Conservation (phyloP, 441 rosid genomes). For the Populus hybrid region DNA sequence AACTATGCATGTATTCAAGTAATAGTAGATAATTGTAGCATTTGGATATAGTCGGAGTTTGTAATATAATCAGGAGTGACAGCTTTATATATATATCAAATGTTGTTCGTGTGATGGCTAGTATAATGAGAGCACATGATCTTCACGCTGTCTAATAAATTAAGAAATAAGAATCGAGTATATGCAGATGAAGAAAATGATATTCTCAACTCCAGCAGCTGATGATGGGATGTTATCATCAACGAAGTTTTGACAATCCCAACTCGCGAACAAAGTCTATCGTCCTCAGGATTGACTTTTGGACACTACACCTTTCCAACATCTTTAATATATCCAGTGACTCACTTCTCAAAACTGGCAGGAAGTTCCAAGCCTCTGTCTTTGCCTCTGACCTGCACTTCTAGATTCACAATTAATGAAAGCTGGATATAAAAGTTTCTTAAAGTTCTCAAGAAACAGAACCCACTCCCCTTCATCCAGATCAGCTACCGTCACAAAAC, state of each 20-base stretch:
- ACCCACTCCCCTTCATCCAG: constrained; percentile 72
- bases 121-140: too few species aligned
- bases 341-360: constrained; percentile 65
- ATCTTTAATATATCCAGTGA: not conserved
- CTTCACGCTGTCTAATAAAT: too few species aligned
- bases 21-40: too few species aligned
- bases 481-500: constrained; percentile 78
- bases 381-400: constrained; percentile 57
- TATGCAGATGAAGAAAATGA: not conserved
- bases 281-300: not conserved
- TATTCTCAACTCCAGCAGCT: constrained; percentile 1
- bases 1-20: too few species aligned
- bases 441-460: constrained; percentile 57
- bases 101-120: too few species aligned
- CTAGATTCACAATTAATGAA: constrained; percentile 51
- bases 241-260: not conserved
- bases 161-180: too few species aligned
- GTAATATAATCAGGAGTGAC: too few species aligned
- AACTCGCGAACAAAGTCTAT: not conserved
- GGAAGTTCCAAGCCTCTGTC: constrained; percentile 87
- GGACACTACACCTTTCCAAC: not conserved
- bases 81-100: too few species aligned
- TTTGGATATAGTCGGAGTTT: too few species aligned
- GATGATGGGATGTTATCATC: not conserved
- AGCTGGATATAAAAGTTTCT: constrained; percentile 54